Evolutionary conservation across 1,139 yeast genomes (phyloP).

Genomic region (Sugiyamaella castrensis): DNA sequence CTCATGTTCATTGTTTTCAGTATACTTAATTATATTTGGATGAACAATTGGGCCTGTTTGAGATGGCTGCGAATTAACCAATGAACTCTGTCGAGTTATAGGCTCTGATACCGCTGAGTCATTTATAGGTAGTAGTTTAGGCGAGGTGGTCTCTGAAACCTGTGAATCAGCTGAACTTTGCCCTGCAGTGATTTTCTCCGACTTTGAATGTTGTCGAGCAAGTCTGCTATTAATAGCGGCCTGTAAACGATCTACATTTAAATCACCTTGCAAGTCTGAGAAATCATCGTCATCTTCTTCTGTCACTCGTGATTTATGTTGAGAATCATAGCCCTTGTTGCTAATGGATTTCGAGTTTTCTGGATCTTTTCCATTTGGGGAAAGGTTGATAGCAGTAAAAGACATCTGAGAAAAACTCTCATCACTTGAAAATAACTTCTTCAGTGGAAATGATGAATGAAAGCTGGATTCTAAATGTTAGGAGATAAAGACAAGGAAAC

Average conservation of each 20-base stretch:
- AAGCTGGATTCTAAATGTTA: background rate
- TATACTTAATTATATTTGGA: constrained; percentile 15
- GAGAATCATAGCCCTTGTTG: background rate
- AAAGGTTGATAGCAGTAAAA: background rate
- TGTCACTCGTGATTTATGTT: background rate
- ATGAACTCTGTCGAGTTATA: constrained; percentile 2
- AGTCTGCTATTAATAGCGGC: constrained; percentile 9
- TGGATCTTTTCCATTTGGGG: background rate
- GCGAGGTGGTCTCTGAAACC: constrained; percentile 11
- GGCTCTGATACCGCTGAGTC: constrained; percentile 1
- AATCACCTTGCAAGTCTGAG: constrained; percentile 32
- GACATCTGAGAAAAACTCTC: background rate
- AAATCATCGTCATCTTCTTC: constrained; percentile 26
- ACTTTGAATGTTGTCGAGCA: background rate
- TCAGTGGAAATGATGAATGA: background rate
- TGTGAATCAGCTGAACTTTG: constrained; percentile 3
- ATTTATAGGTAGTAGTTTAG: background rate
- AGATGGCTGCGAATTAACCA: background rate
- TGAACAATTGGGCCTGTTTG: background rate
- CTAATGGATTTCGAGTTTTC: background rate
- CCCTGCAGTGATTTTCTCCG: too few relatives aligned
- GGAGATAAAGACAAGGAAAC: too few relatives aligned
- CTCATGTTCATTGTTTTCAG: constrained; percentile 22
- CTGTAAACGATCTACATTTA: constrained; percentile 24
- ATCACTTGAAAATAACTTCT: background rate